Conservation (phyloP, 495 filamentous ascomycete genomes). For the Trichoderma orchidacearum region DNA sequence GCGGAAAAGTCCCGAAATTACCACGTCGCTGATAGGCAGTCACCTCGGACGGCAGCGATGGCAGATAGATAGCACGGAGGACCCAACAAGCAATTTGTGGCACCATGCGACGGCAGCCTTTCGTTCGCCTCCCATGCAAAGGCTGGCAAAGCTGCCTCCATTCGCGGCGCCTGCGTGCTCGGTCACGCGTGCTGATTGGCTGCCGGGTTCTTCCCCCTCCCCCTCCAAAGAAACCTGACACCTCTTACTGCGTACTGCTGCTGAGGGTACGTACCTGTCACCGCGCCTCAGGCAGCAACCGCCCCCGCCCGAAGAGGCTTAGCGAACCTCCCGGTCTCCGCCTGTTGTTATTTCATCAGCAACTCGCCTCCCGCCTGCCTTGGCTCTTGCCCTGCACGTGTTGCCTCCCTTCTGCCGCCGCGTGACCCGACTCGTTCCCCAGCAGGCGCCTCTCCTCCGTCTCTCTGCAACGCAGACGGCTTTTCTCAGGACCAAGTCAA, state of each 20-base stretch:
- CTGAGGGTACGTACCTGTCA: no score
- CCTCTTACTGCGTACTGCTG: no score
- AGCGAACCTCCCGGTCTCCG: not conserved
- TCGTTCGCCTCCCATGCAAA: not conserved
- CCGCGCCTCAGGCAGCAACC: not conserved
- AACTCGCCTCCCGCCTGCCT: not conserved
- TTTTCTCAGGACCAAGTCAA: not conserved
- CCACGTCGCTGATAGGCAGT: no score
- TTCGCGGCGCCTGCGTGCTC: not conserved
- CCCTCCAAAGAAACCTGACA: no score
- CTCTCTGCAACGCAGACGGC: not conserved
- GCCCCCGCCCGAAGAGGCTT: not conserved
- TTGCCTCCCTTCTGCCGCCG: not conserved
- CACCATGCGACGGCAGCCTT: no score
- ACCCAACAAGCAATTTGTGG: no score
- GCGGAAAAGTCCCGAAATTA: no score
- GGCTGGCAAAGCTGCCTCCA: not conserved
- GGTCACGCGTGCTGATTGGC: not conserved
- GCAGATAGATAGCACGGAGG: no score
- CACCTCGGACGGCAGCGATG: no score
- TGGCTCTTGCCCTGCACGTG: not conserved
- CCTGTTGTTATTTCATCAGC: no score
- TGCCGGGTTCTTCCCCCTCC: not conserved
- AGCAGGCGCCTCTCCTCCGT: not conserved
- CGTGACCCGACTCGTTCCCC: not conserved